Conservation (phyloP, 2,329 filamentous ascomycete genomes). For the Botrytis cinerea region DNA sequence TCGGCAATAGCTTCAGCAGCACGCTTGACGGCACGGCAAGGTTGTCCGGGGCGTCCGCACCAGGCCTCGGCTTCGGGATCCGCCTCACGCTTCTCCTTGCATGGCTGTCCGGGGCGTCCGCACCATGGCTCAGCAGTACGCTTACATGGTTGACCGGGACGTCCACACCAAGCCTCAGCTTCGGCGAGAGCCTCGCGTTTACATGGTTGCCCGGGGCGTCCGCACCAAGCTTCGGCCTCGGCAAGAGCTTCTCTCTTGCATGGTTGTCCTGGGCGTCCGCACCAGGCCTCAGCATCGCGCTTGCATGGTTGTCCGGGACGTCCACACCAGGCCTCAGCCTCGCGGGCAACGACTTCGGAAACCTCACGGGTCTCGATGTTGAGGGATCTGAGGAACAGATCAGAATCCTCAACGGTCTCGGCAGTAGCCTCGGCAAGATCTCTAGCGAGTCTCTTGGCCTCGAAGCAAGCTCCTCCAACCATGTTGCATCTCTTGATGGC, state of each 20-base stretch:
- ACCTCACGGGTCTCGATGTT: slow-evolving; percentile 22
- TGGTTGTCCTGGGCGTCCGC: slow-evolving; percentile 33
- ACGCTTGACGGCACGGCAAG: slow-evolving; percentile 20
- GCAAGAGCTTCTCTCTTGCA: slow-evolving; percentile 29
- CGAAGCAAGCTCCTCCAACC: slow-evolving; percentile 26
- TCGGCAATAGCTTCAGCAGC: slow-evolving; percentile 25
- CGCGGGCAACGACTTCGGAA: slow-evolving; percentile 23
- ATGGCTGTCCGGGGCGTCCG: slow-evolving; percentile 28
- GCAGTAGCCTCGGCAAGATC: slow-evolving; percentile 24
- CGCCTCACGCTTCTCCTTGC: slow-evolving; percentile 30
- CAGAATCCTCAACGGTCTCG: not conserved
- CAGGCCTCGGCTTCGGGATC: slow-evolving; percentile 26
- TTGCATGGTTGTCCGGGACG: slow-evolving; percentile 20
- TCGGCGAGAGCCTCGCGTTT: slow-evolving; percentile 26
- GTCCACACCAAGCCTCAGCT: slow-evolving; percentile 24
- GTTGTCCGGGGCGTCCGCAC: slow-evolving; percentile 21
- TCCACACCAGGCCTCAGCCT: slow-evolving; percentile 24
- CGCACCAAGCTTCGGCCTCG: slow-evolving; percentile 24
- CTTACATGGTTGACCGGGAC: slow-evolving; percentile 29
- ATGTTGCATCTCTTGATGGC: slow-evolving; percentile 25
- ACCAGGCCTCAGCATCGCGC: slow-evolving; percentile 39
- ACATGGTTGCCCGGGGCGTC: slow-evolving; percentile 34
- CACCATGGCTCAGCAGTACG: slow-evolving; percentile 29
- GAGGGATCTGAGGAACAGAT: slow-evolving; percentile 14
- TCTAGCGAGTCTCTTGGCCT: slow-evolving; percentile 26